Conservation (phyloP, 2,329 filamentous ascomycete species). For the Cladorrhinum sp. region DNA sequence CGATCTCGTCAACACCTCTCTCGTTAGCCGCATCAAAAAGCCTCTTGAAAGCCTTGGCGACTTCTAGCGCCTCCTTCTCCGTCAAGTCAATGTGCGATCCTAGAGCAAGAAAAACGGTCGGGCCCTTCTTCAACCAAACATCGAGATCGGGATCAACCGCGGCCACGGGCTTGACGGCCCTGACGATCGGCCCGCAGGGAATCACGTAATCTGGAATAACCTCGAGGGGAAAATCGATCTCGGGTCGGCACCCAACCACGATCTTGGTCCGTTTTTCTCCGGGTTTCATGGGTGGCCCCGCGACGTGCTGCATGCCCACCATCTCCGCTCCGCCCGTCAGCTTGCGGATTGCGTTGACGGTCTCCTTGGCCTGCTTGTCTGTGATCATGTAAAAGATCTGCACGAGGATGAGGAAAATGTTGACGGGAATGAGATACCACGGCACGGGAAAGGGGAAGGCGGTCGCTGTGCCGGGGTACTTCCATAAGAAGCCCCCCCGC, state of each 20-base stretch:
- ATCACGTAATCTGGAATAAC: slow-evolving; percentile 34
- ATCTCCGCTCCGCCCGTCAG: slow-evolving; percentile 7
- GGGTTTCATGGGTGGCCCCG: too few relatives aligned
- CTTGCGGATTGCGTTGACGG: slow-evolving; percentile 16
- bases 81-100: slow-evolving; percentile 39
- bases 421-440: slow-evolving; percentile 40
- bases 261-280: slow-evolving; percentile 16
- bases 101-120: slow-evolving; percentile 49
- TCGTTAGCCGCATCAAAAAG: slow-evolving; percentile 32
- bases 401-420: slow-evolving; percentile 38
- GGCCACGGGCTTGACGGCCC: slow-evolving; percentile 32
- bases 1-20: slow-evolving; percentile 18
- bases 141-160: slow-evolving; percentile 40
- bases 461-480: slow-evolving; percentile 43
- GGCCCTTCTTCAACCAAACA: slow-evolving; percentile 40
- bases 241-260: slow-evolving; percentile 30
- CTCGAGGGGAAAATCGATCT: slow-evolving; percentile 40
- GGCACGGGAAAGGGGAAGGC: slow-evolving; percentile 47
- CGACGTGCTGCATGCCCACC: too few relatives aligned
- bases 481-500: slow-evolving; percentile 34
- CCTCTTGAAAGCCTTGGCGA: slow-evolving; percentile 37
- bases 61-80: slow-evolving; percentile 36
- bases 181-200: slow-evolving; percentile 47
- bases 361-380: slow-evolving; percentile 16
- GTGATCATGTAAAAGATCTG: slow-evolving; percentile 24